A percentile compares a stretch with the other conserved stretches of the same genome.
phyloP scores from a whole-genome alignment of 148 eudicot genomes.

The Diospyros kaki region DNA sequence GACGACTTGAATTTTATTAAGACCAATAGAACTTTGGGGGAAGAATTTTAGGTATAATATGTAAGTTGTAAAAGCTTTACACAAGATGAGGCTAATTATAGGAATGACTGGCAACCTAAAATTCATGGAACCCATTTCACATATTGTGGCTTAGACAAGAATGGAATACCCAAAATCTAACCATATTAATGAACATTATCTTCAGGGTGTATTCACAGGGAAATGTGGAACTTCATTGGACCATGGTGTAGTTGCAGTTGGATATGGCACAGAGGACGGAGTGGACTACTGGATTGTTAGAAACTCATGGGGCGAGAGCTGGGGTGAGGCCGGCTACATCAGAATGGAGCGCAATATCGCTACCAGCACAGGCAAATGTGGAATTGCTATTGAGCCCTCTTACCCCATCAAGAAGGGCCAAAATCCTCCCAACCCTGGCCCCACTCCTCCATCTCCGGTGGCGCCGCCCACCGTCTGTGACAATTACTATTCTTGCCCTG shows the following conservation, averaged over 20 bases:
- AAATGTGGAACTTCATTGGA: slow-evolving; percentile 53
- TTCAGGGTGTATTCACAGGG: slow-evolving; percentile 76
- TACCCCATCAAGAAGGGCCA: slow-evolving; percentile 56
- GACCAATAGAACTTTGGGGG: no score
- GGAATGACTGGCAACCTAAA: no score
- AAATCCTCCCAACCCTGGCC: slow-evolving; percentile 96
- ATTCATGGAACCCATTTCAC: no score
- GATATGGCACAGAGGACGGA: slow-evolving; percentile 66
- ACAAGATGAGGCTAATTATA: no score
- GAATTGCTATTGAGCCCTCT: slow-evolving; percentile 67
- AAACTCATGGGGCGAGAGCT: slow-evolving; percentile 69
- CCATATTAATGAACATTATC: not conserved
- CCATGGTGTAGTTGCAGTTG: slow-evolving; percentile 74
- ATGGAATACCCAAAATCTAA: no score
- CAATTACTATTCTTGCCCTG: slow-evolving; percentile 47
- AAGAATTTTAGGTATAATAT: no score
- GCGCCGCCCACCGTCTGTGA: slow-evolving; percentile 59
- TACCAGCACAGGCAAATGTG: slow-evolving; percentile 46
- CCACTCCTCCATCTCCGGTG: slow-evolving; percentile 82
- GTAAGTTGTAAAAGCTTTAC: no score
- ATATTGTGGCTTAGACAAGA: no score
- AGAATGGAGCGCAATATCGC: slow-evolving; percentile 51
- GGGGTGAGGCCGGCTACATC: slow-evolving; percentile 80
- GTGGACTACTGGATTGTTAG: slow-evolving; percentile 71
- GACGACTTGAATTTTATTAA: no score